Conservation (phyloP, 192 early-diverging fungal species). For the Linnemannia zychae region DNA sequence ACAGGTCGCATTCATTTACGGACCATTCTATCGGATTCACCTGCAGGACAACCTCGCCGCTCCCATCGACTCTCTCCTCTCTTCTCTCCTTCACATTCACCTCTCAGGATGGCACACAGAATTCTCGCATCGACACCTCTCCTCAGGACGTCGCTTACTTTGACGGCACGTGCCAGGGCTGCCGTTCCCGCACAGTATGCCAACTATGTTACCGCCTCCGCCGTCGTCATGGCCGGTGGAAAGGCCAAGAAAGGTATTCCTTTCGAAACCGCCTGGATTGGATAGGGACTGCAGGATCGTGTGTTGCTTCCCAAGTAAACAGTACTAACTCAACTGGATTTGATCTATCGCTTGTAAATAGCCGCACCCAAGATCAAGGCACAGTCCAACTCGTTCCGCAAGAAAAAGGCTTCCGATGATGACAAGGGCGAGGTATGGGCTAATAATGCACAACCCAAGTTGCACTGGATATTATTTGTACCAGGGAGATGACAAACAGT, state of each 20-base stretch:
- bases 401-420: slow-evolving; percentile 33
- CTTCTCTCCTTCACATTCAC: neutral
- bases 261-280: neutral
- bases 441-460: neutral
- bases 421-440: slow-evolving; percentile 37
- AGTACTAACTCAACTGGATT: neutral
- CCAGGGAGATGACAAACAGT: neutral
- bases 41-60: slow-evolving; percentile 13
- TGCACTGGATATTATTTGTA: neutral
- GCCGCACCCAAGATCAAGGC: slow-evolving; percentile 32
- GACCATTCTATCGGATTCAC: neutral
- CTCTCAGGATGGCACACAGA: slow-evolving; percentile 41
- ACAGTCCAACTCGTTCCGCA: slow-evolving; percentile 52
- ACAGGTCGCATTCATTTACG: neutral
- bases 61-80: neutral
- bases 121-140: slow-evolving; percentile 29
- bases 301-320: neutral
- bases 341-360: slow-evolving; percentile 7
- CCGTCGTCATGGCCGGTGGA: slow-evolving; percentile 41
- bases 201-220: slow-evolving; percentile 55
- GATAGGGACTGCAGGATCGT: neutral
- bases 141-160: slow-evolving; percentile 41
- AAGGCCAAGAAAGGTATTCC: slow-evolving; percentile 44
- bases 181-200: slow-evolving; percentile 47
- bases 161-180: slow-evolving; percentile 37